phyloP scores from a whole-genome alignment of 2,329 filamentous ascomycete species.

The Catunica adiposa region DNA sequence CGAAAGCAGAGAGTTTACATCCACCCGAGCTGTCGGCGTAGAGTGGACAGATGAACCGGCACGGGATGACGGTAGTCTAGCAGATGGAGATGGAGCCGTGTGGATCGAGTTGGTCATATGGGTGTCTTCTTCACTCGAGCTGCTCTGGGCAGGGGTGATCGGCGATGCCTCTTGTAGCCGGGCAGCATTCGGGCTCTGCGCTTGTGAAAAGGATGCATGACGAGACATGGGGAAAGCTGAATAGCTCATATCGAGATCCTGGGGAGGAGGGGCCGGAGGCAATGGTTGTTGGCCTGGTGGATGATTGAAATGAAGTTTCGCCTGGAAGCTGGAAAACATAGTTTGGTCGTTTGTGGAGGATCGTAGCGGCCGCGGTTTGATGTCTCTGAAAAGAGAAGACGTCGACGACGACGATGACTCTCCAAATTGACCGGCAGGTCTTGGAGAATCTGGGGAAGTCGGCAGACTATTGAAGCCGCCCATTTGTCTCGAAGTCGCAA shows the following conservation, averaged over 20 bases:
- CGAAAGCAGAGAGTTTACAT: slow-evolving; percentile 48
- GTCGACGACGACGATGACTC: slow-evolving; percentile 5
- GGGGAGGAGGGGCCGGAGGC: background rate
- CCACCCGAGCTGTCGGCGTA: slow-evolving; percentile 29
- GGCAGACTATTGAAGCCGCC: slow-evolving; percentile 6
- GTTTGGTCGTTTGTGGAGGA: background rate
- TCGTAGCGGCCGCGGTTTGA: background rate
- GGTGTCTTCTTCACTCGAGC: slow-evolving; percentile 24
- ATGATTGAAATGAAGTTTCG: background rate
- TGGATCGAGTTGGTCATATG: slow-evolving; percentile 15
- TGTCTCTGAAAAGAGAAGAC: background rate
- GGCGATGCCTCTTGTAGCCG: slow-evolving; percentile 20
- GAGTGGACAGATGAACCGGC: slow-evolving; percentile 5
- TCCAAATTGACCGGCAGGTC: background rate
- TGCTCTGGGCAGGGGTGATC: slow-evolving; percentile 26
- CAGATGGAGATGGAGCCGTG: slow-evolving; percentile 13
- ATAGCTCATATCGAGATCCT: background rate
- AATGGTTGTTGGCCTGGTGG: background rate
- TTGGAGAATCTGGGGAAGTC: slow-evolving; percentile 5
- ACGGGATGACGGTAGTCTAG: background rate
- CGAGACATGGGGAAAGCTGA: background rate
- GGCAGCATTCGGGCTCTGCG: slow-evolving; percentile 3
- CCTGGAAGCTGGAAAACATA: slow-evolving; percentile 13
- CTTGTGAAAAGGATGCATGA: slow-evolving; percentile 7
- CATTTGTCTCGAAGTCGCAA: background rate